Percentiles rank a stretch among this genome's conserved stretches.
Evolutionary conservation across 192 early-diverging fungal genomes (phyloP).

Genomic region (Cladochytrium replicatum): DNA sequence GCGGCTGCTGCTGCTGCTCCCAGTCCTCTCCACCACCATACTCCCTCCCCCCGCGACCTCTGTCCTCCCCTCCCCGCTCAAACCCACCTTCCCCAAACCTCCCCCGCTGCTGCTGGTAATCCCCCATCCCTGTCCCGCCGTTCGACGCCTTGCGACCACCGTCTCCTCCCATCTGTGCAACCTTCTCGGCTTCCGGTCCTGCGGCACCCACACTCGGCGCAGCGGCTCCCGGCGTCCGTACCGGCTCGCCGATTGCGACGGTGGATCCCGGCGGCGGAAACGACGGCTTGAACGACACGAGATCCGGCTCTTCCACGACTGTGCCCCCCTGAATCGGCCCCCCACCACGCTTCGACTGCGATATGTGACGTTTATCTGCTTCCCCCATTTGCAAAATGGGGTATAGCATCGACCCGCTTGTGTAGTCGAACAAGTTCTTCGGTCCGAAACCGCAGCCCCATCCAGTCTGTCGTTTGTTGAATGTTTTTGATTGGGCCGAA

Average conservation of each 20-base stretch:
- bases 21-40: no score
- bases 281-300: slow-evolving; percentile 3
- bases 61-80: no score
- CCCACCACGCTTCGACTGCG: slow-evolving; percentile 25
- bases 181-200: neutral
- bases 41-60: no score
- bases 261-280: neutral
- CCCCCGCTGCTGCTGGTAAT: no score
- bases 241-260: neutral
- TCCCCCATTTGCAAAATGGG: slow-evolving; percentile 33
- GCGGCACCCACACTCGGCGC: neutral
- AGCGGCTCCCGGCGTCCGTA: neutral
- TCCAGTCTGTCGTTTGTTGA: no score
- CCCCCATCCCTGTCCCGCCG: no score
- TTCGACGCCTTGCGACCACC: slow-evolving; percentile 2
- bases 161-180: neutral
- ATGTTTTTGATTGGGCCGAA: no score
- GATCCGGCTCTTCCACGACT: slow-evolving; percentile 43
- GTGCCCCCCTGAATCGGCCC: slow-evolving; percentile 34
- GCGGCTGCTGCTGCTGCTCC: no score
- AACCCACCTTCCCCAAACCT: no score
- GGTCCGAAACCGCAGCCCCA: slow-evolving; percentile 51
- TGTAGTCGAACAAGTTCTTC: slow-evolving; percentile 37
- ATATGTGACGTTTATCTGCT: slow-evolving; percentile 24
- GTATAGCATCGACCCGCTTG: slow-evolving; percentile 30